A percentile compares a stretch with the other conserved stretches of the same genome.
Conservation (phyloP, 345 rosid genomes). For the Citrus inodora region DNA sequence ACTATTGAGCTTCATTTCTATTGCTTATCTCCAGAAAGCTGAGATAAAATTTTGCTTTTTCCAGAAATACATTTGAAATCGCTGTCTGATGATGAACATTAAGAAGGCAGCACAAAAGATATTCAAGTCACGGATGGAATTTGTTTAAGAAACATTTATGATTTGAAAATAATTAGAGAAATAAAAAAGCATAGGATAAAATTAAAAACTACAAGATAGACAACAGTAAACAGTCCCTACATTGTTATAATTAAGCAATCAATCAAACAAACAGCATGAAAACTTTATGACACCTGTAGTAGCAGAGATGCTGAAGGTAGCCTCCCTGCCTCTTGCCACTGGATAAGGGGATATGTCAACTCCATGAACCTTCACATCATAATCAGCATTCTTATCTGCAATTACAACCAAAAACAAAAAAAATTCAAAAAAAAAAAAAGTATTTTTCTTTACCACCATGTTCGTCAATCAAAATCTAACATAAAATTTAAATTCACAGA, state of each 20-base stretch:
- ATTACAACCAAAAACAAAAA: neutral
- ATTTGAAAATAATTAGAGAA: too few relatives aligned
- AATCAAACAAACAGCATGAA: neutral
- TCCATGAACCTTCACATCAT: slow-evolving; percentile 54
- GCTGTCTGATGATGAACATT: neutral
- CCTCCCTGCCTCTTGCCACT: slow-evolving; percentile 44
- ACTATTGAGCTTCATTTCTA: neutral
- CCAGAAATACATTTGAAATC: neutral
- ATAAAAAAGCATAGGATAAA: neutral
- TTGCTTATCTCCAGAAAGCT: neutral
- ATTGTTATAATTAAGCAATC: neutral
- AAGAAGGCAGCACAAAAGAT: neutral
- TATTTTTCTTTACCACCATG: neutral
- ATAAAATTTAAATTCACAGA: neutral
- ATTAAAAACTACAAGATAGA: neutral
- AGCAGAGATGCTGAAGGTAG: slow-evolving; percentile 72
- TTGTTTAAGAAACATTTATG: too few relatives aligned
- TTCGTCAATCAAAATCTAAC: neutral
- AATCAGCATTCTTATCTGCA: slow-evolving; percentile 55
- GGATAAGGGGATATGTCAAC: slow-evolving; percentile 71
- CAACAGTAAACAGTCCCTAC: neutral
- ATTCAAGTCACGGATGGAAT: too few relatives aligned
- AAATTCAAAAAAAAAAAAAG: neutral
- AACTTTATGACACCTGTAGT: slow-evolving; percentile 37
- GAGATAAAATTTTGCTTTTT: too few relatives aligned